Conservation (phyloP, 805 yeast genomes). For the Schwanniomyces vanrijiae region DNA sequence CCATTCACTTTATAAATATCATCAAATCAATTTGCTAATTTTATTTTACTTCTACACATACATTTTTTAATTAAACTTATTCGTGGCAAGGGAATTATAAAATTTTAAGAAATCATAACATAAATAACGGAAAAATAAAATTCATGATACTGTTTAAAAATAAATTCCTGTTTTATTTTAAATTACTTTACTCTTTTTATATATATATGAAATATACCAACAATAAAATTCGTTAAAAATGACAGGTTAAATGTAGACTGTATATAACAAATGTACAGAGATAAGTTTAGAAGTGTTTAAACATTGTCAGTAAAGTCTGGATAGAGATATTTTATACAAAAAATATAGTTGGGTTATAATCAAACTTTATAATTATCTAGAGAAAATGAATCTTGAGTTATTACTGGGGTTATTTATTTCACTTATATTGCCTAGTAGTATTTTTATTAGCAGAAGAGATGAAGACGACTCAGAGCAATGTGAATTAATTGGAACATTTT, state of each 20-base stretch:
- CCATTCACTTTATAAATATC: not conserved
- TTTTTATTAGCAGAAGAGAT: not conserved
- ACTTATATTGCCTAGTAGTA: not conserved
- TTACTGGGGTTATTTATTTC: slow-evolving; percentile 4
- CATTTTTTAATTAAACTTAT: not conserved
- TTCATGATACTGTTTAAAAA: not conserved
- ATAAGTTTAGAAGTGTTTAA: too few species aligned
- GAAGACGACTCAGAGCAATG: slow-evolving; percentile 33
- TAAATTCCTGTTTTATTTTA: not conserved
- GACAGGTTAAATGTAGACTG: not conserved
- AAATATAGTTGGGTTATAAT: too few species aligned
- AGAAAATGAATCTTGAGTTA: not conserved
- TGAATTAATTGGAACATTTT: slow-evolving; percentile 75
- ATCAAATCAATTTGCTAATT: not conserved
- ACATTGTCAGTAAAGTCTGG: too few species aligned
- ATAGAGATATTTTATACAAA: too few species aligned
- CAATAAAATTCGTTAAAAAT: not conserved
- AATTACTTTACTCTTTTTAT: not conserved
- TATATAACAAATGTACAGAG: too few species aligned
- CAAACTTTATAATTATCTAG: too few species aligned
- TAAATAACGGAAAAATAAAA: not conserved
- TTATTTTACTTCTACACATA: slow-evolving; percentile 3
- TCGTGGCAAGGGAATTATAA: not conserved
- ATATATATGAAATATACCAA: not conserved
- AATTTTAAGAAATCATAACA: not conserved